These are phyloP conservation scores for Celoporthe dispersa DNA, from an alignment of 2,329 filamentous ascomycete species.

Conservation along the genomic window DNA sequence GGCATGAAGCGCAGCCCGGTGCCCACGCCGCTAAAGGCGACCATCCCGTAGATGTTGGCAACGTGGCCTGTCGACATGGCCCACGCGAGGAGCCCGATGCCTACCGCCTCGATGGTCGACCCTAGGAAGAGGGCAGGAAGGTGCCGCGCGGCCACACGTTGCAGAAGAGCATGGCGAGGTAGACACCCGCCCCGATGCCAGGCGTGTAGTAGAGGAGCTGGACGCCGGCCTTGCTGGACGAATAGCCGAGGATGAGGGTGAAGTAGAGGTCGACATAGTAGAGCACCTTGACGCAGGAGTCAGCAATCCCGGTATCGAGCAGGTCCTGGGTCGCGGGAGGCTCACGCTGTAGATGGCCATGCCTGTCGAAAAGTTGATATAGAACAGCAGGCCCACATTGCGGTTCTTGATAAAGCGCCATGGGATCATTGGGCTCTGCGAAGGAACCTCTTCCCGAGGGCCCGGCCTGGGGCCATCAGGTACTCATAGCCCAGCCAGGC, in stretches of 20 bases:
- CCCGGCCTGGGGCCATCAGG: slow-evolving; percentile 54
- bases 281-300: slow-evolving; percentile 37
- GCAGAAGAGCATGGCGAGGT: slow-evolving; percentile 60
- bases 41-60: slow-evolving; percentile 65
- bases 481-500: slow-evolving; percentile 57
- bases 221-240: slow-evolving; percentile 52
- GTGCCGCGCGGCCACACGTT: slow-evolving; percentile 67
- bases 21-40: slow-evolving; percentile 65
- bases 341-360: slow-evolving; percentile 55
- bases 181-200: slow-evolving; percentile 64
- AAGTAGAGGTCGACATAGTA: slow-evolving; percentile 76
- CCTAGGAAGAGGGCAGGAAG: slow-evolving; percentile 62
- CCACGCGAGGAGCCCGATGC: slow-evolving; percentile 61
- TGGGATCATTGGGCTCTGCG: slow-evolving; percentile 66
- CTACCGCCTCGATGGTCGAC: slow-evolving; percentile 59
- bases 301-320: neutral
- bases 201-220: slow-evolving; percentile 68
- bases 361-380: slow-evolving; percentile 64
- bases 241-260: slow-evolving; percentile 62
- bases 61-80: slow-evolving; percentile 57
- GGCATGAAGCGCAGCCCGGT: slow-evolving; percentile 63
- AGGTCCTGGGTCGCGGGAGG: neutral
- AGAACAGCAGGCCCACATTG: slow-evolving; percentile 64
- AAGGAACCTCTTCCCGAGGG: slow-evolving; percentile 51
- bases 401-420: slow-evolving; percentile 60